Conservation (phyloP, 164 flowering plant genomes). For the Aristolochia contorta region DNA sequence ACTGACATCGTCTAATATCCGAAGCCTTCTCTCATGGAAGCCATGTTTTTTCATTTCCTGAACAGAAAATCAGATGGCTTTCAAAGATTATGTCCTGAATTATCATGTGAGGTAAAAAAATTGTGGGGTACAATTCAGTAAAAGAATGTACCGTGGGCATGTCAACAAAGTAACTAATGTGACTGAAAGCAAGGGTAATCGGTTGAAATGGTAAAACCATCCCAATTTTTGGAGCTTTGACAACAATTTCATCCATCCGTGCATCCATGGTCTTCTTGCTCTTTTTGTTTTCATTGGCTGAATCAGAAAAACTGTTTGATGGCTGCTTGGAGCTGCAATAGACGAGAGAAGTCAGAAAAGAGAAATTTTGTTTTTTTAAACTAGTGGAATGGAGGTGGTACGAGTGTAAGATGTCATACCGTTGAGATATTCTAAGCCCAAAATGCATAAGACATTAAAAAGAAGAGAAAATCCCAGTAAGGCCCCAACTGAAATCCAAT, state of each 20-base stretch:
- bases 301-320: neutral
- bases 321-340: slow-evolving; percentile 19
- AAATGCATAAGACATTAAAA: slow-evolving; percentile 65
- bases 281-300: neutral
- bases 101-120: neutral
- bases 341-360: slow-evolving; percentile 7
- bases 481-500: slow-evolving; percentile 77
- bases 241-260: slow-evolving; percentile 6
- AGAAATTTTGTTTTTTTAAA: slow-evolving; percentile 16
- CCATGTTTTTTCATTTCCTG: slow-evolving; percentile 28
- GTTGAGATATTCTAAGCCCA: slow-evolving; percentile 55
- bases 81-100: neutral
- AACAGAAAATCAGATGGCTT: neutral
- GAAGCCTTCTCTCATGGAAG: slow-evolving; percentile 12
- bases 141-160: slow-evolving; percentile 58
- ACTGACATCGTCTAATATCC: slow-evolving; percentile 19
- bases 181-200: slow-evolving; percentile 71
- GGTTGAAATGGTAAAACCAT: slow-evolving; percentile 69
- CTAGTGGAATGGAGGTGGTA: slow-evolving; percentile 38
- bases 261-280: neutral
- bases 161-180: slow-evolving; percentile 70
- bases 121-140: neutral
- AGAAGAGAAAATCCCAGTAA: slow-evolving; percentile 61
- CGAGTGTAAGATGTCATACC: slow-evolving; percentile 34
- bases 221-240: slow-evolving; percentile 10